phyloP scores from a whole-genome alignment of 768 basidiomycete genomes.

The Fistulinella prunicolor region DNA sequence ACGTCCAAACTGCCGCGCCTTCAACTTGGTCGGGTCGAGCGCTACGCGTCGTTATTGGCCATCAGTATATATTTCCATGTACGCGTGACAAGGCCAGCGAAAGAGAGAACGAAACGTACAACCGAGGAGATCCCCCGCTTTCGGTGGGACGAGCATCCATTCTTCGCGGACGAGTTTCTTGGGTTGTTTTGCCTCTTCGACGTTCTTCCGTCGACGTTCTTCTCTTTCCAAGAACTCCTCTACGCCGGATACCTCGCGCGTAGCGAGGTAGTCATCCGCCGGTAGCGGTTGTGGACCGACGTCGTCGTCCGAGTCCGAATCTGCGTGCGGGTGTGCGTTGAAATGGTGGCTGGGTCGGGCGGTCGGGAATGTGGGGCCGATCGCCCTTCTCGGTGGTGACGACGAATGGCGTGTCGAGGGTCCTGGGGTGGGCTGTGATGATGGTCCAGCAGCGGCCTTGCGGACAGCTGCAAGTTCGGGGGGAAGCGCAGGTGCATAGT shows the following conservation, averaged over 20 bases:
- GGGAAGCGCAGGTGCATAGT: conserved; percentile 70
- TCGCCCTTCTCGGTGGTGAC: conserved; percentile 31
- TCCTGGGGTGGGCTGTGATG: conserved; percentile 20
- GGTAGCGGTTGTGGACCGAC: conserved; percentile 82
- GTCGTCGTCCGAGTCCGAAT: conserved; percentile 71
- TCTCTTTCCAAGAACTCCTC: conserved; percentile 84
- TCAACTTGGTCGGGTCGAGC: conserved; percentile 84
- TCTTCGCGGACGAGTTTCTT: conserved; percentile 83
- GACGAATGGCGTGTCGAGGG: conserved; percentile 22
- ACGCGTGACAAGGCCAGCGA: too few relatives aligned
- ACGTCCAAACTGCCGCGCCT: conserved; percentile 76
- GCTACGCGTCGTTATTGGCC: conserved; percentile 40
- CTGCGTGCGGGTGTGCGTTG: too few relatives aligned
- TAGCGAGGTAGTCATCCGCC: conserved; percentile 30
- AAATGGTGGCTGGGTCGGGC: too few relatives aligned
- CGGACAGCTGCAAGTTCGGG: conserved; percentile 59
- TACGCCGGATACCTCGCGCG: conserved; percentile 59
- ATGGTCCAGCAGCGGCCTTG: conserved; percentile 27
- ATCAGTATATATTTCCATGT: too few relatives aligned
- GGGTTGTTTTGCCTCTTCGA: conserved; percentile 78
- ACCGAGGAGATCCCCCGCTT: conserved; percentile 70
- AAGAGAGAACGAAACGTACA: conserved; percentile 49
- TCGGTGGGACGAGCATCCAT: conserved; percentile 98
- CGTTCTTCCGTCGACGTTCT: conserved; percentile 65
- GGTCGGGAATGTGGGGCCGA: conserved; percentile 55